Base-by-base conservation (phyloP, 75 land plant genomes). In the Sequoiadendron giganteum region DNA sequence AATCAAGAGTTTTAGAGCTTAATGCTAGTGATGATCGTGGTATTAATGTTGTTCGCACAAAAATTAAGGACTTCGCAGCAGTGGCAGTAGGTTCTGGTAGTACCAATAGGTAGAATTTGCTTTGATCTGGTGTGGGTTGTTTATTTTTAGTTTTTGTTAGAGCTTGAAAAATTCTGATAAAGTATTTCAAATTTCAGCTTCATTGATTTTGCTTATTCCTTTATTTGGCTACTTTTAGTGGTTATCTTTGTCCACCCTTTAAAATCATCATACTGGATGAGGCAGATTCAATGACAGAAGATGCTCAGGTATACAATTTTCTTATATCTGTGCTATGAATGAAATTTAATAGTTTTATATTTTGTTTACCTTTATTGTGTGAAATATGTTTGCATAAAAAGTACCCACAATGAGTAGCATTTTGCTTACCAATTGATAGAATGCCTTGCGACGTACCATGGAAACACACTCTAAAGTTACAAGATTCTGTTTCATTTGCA, bases 11-110 rank as follows among this genome's bases (percentile, higher is more conserved):
- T 83, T 88, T 98, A 56, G 99, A 97, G 89, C 93, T 98, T 70
- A 98, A 98, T 95, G 99, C 99, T 39, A 98, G 99, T 93, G 99
- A 98, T 94, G 99, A 98, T 87, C 95, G 99, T 90, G 99, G 99
- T 56, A 98, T 98, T 55, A 97, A 97, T 93, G 96, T 98, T 39
- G 99, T 98, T 61, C 93, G 99, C n/a, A 98, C 99, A 18, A 98
- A 98, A 88, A 97, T 98, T 9, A 98, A 98, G 88, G 93, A 94
- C 89, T 98, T 98, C 92, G 99, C 99, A 78, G 96, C 97, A 81
- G 97, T 98, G 89, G 99, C 99, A 89, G 99, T 98, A 1, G 94
- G 97, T 55, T 88, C 94, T 87, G 95, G 93, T 83, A 90, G 85
- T 52, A 92, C 89, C 7, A 93, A 92, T 34, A 91, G 92, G 95